These are phyloP conservation scores for Schizonepeta tenuifolia DNA, from an alignment of 257 asterid species.

Conservation along the genomic window DNA sequence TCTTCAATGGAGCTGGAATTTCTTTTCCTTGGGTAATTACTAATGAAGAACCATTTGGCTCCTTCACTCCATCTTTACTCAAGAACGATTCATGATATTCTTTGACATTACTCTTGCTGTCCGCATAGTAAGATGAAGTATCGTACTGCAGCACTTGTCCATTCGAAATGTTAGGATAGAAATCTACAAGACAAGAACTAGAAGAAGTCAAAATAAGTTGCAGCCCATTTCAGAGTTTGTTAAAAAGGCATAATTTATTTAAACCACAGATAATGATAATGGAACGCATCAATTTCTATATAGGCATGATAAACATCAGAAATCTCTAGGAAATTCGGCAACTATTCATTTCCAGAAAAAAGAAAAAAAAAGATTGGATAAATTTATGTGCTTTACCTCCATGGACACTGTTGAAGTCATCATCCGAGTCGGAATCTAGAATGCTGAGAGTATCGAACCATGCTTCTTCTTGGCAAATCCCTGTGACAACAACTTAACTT, in stretches of 20 bases:
- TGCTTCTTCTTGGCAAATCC: constrained; percentile 77
- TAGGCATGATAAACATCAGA: no score
- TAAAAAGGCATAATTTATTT: constrained; percentile 7
- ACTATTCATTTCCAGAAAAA: neutral
- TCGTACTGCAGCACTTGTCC: constrained; percentile 81
- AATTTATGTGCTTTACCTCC: constrained; percentile 67
- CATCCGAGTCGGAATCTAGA: constrained; percentile 93
- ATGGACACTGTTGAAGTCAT: constrained; percentile 82
- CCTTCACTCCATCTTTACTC: constrained; percentile 50
- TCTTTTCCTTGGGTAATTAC: constrained; percentile 46
- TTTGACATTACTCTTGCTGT: constrained; percentile 51
- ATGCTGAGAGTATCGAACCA: constrained; percentile 93
- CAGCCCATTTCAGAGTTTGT: neutral
- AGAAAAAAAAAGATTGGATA: neutral
- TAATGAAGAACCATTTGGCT: constrained; percentile 47
- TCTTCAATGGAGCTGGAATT: constrained; percentile 36
- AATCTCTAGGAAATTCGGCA: neutral
- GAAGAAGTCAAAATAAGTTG: constrained; percentile 26
- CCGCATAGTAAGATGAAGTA: constrained; percentile 61
- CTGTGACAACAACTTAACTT: constrained; percentile 46
- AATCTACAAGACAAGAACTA: constrained; percentile 46
- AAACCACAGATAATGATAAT: neutral
- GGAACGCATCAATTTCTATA: no score
- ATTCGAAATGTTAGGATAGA: constrained; percentile 49
- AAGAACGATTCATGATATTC: constrained; percentile 50